Evolutionary conservation across 805 yeast species (phyloP).

Genomic region (Candida patagonica): DNA sequence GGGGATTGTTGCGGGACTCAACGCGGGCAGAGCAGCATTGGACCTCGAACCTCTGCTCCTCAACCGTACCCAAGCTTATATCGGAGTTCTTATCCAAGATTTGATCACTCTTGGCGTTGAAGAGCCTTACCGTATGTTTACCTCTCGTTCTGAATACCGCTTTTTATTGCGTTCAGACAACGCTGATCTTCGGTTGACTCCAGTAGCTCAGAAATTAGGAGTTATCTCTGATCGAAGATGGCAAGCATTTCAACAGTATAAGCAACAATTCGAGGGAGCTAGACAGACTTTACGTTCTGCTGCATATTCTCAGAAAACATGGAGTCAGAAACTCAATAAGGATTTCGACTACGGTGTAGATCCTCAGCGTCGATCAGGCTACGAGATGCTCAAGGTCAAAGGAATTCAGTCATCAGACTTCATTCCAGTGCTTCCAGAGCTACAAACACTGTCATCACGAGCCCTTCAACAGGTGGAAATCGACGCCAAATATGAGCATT

Average conservation of each 20-base stretch:
- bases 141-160: constrained; percentile 90
- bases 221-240: constrained; percentile 56
- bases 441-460: constrained; percentile 29
- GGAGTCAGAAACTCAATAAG: constrained; percentile 42
- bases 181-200: constrained; percentile 81
- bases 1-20: constrained; percentile 91
- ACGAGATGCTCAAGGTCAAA: constrained; percentile 58
- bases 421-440: constrained; percentile 29
- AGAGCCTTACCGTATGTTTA: constrained; percentile 97
- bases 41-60: constrained; percentile 39
- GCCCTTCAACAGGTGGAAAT: constrained; percentile 59
- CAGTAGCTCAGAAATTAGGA: constrained; percentile 54
- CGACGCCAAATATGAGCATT: constrained; percentile 78
- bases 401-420: constrained; percentile 25
- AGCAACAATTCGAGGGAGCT: constrained; percentile 34
- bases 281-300: constrained; percentile 38
- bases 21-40: constrained; percentile 63
- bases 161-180: constrained; percentile 87
- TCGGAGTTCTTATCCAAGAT: constrained; percentile 91
- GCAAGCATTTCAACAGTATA: constrained; percentile 38
- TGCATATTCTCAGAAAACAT: constrained; percentile 44
- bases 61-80: constrained; percentile 73
- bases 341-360: constrained; percentile 5
- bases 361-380: constrained; percentile 48
- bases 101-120: constrained; percentile 89